A percentile compares a stretch with the other conserved stretches of the same genome.
Evolutionary conservation across 2,329 filamentous ascomycete genomes (phyloP).

Genomic region (Aaosphaeria arxii): DNA sequence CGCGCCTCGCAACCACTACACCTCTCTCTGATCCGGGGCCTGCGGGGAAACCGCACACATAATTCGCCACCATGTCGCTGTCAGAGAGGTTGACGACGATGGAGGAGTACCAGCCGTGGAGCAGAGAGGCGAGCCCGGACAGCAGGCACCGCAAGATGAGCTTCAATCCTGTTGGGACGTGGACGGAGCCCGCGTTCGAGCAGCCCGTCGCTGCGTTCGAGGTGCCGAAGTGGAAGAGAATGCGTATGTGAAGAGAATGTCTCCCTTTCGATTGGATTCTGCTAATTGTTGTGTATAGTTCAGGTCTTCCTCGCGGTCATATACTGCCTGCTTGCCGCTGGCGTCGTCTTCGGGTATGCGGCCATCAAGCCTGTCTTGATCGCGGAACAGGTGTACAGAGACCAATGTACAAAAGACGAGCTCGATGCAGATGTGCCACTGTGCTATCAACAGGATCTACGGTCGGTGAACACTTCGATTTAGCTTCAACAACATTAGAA

Average conservation of each 20-base stretch:
- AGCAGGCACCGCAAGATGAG: slow-evolving; percentile 45
- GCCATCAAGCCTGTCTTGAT: slow-evolving; percentile 41
- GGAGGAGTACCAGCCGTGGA: slow-evolving; percentile 41
- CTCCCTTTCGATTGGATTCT: neutral
- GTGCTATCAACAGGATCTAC: slow-evolving; percentile 40
- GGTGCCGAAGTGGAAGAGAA: slow-evolving; percentile 51
- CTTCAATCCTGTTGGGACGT: slow-evolving; percentile 49
- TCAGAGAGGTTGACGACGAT: slow-evolving; percentile 38
- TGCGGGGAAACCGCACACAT: neutral
- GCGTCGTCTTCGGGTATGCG: slow-evolving; percentile 41
- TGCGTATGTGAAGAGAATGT: slow-evolving; percentile 40
- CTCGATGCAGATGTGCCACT: slow-evolving; percentile 29
- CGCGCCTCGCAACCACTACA: too few relatives aligned
- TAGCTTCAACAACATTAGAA: neutral
- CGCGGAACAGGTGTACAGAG: slow-evolving; percentile 34
- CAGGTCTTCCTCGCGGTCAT: slow-evolving; percentile 68
- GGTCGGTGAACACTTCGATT: slow-evolving; percentile 12
- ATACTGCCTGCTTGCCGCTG: slow-evolving; percentile 75
- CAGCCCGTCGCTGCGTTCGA: slow-evolving; percentile 52
- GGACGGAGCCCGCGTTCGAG: slow-evolving; percentile 40
- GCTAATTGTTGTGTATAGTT: slow-evolving; percentile 44
- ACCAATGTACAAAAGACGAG: slow-evolving; percentile 35
- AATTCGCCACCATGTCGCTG: slow-evolving; percentile 32
- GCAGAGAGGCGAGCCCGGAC: slow-evolving; percentile 35
- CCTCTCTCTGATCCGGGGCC: too few relatives aligned